A percentile compares a stretch with the other conserved stretches of the same genome.
These are phyloP conservation scores for Suaeda aralocaspica DNA, from an alignment of 148 eudicot genomes.

Conservation along the genomic window DNA sequence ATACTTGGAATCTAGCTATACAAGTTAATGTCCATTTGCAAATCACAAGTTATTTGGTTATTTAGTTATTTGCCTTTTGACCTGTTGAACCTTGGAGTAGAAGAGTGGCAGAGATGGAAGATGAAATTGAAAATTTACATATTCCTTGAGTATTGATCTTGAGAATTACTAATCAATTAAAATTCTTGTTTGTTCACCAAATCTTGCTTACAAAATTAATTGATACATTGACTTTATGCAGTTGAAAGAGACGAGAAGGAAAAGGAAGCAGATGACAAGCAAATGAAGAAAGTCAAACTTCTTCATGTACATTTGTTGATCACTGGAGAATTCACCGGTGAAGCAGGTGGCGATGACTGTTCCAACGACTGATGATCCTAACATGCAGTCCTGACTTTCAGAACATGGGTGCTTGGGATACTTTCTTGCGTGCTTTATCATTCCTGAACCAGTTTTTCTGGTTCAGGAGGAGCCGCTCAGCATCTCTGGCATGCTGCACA, in stretches of 20 bases:
- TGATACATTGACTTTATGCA: slow-evolving; percentile 1
- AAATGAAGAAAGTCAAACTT: slow-evolving; percentile 3
- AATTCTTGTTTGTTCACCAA: not conserved
- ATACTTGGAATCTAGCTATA: too few species aligned
- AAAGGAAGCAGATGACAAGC: not conserved
- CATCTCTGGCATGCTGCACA: slow-evolving; percentile 92
- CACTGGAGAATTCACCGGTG: slow-evolving; percentile 78
- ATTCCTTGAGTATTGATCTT: slow-evolving; percentile 6
- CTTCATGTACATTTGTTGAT: too few species aligned
- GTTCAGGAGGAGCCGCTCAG: slow-evolving; percentile 84
- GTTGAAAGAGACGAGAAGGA: not conserved
- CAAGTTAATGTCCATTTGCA: too few species aligned
- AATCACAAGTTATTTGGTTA: not conserved
- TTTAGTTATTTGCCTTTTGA: not conserved
- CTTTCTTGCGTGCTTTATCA: slow-evolving; percentile 67
- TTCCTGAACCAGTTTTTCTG: slow-evolving; percentile 95
- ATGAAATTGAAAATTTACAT: not conserved
- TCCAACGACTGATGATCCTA: slow-evolving; percentile 57
- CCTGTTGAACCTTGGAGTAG: not conserved
- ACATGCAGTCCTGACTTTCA: slow-evolving; percentile 74
- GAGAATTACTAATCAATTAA: not conserved
- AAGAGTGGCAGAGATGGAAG: slow-evolving; percentile 1
- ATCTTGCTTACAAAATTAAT: not conserved
- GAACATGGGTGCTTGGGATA: slow-evolving; percentile 85
- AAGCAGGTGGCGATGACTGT: slow-evolving; percentile 88